Conservation (phyloP, 2,329 filamentous ascomycete species). For the Fusarium domesticum region DNA sequence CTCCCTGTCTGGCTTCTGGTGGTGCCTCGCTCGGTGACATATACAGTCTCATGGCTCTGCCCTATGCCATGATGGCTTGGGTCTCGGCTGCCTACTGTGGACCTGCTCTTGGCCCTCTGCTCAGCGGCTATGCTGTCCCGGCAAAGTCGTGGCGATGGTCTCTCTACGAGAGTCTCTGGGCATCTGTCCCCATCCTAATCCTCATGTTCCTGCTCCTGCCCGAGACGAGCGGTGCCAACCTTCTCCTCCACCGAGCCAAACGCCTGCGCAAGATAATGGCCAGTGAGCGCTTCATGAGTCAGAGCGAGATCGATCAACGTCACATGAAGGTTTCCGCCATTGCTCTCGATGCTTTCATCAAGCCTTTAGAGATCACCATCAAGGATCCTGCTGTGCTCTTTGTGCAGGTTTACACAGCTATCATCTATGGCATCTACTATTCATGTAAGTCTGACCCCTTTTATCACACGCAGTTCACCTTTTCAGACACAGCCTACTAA, state of each 20-base stretch:
- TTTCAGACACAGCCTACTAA: not conserved
- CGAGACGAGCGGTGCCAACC: slow-evolving; percentile 58
- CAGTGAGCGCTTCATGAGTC: slow-evolving; percentile 53
- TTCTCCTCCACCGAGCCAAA: slow-evolving; percentile 58
- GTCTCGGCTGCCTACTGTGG: slow-evolving; percentile 51
- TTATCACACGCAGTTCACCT: too few relatives aligned
- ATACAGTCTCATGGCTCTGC: slow-evolving; percentile 53
- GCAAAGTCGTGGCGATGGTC: slow-evolving; percentile 62
- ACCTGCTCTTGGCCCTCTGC: slow-evolving; percentile 57
- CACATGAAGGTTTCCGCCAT: slow-evolving; percentile 48
- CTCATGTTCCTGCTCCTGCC: slow-evolving; percentile 61
- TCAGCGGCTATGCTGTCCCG: slow-evolving; percentile 59
- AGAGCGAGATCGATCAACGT: slow-evolving; percentile 63
- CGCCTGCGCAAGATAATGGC: slow-evolving; percentile 62
- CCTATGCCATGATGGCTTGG: slow-evolving; percentile 59
- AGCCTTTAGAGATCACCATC: slow-evolving; percentile 58
- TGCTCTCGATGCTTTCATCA: slow-evolving; percentile 55
- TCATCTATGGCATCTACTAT: slow-evolving; percentile 62
- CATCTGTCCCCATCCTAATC: slow-evolving; percentile 56
- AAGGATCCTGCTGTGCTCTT: slow-evolving; percentile 62
- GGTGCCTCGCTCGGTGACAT: slow-evolving; percentile 52
- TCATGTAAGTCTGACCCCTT: slow-evolving; percentile 37
- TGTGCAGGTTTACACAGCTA: slow-evolving; percentile 58
- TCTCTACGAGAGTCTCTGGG: slow-evolving; percentile 62
- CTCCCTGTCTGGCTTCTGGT: slow-evolving; percentile 60